A percentile compares a stretch with the other conserved stretches of the same genome.
phyloP scores from a whole-genome alignment of 2,329 filamentous ascomycete species.

The Magnaporthiopsis incrustans region DNA sequence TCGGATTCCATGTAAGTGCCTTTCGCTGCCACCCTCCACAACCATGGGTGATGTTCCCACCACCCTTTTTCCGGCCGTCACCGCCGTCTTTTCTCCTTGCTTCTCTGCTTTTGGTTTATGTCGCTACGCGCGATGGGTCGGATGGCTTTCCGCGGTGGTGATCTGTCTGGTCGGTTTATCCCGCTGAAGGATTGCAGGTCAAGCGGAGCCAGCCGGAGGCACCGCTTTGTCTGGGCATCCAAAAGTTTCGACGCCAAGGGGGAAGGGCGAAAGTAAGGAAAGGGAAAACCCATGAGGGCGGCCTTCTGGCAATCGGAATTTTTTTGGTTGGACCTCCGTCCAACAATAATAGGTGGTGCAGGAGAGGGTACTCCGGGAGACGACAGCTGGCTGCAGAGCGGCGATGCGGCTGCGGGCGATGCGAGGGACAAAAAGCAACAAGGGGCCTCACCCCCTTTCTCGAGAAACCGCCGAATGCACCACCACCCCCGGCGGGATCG shows the following conservation, averaged over 20 bases:
- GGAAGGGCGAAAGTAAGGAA: neutral
- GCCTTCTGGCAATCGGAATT: neutral
- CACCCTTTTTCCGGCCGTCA: neutral
- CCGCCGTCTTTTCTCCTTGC: neutral
- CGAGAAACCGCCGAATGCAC: neutral
- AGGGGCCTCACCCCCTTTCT: neutral
- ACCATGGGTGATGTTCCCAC: neutral
- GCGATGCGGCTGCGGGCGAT: neutral
- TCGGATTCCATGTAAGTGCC: neutral
- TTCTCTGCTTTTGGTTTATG: neutral
- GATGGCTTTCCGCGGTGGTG: neutral
- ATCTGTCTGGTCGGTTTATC: neutral
- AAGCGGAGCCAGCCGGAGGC: neutral
- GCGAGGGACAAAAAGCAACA: neutral
- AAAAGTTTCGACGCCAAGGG: neutral
- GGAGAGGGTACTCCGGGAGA: neutral
- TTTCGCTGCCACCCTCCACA: neutral
- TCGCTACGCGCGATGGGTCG: neutral
- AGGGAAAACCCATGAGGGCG: neutral
- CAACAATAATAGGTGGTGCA: neutral
- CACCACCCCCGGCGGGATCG: too few species aligned
- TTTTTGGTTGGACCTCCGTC: neutral
- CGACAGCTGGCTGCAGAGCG: neutral
- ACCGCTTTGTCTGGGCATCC: neutral
- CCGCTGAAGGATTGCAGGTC: neutral